Evolutionary conservation across 306 rosid genomes (phyloP).

Genomic region (Hippophae rhamnoides): DNA sequence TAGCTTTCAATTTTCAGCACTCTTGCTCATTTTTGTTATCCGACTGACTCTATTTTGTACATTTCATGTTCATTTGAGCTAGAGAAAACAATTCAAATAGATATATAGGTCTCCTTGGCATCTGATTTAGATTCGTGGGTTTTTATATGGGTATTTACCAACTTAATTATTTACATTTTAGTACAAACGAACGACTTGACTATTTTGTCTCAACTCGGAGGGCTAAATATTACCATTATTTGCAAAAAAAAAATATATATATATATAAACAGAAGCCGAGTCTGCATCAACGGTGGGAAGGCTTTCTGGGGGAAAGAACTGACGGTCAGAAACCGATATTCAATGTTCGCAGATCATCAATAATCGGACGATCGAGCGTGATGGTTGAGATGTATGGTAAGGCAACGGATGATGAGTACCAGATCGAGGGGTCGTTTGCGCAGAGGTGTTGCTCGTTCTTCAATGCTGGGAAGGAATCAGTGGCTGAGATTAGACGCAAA

Average conservation of each 20-base stretch:
- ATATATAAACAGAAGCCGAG: constrained; percentile 22
- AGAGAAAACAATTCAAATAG: too few relatives aligned
- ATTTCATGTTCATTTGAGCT: too few relatives aligned
- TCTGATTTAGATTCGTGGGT: too few relatives aligned
- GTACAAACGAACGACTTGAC: background rate
- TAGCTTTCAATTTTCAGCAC: too few relatives aligned
- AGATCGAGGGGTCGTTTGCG: constrained; percentile 66
- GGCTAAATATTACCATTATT: background rate
- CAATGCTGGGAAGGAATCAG: constrained; percentile 26
- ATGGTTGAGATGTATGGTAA: constrained; percentile 26
- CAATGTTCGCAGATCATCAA: constrained; percentile 12
- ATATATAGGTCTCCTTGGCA: too few relatives aligned
- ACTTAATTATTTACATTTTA: too few relatives aligned
- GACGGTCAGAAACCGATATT: constrained; percentile 14
- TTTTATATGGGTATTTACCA: too few relatives aligned
- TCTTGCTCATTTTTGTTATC: too few relatives aligned
- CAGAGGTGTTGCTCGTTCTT: constrained; percentile 55
- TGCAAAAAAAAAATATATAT: too few relatives aligned
- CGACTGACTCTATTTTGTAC: too few relatives aligned
- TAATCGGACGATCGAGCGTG: constrained; percentile 24
- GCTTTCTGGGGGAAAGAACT: constrained; percentile 15
- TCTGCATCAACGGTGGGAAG: constrained; percentile 29
- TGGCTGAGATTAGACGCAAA: constrained; percentile 88
- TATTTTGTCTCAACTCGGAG: background rate
- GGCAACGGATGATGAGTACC: constrained; percentile 49